Evolutionary conservation across 768 basidiomycete species (phyloP).

Genomic region (Auriscalpium microsporum): DNA sequence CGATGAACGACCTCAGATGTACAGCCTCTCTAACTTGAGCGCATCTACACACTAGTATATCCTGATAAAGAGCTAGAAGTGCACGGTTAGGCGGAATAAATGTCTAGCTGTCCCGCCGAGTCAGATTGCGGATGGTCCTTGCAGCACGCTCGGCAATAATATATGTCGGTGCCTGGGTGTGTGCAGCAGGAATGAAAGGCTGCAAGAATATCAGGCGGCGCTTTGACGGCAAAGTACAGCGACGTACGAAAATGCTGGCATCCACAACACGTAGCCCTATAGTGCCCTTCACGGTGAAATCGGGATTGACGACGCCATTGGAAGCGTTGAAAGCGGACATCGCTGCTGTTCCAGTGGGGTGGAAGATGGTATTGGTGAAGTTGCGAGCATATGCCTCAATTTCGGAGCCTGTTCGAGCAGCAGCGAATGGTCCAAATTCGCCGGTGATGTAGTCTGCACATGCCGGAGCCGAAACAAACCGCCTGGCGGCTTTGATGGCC

Average conservation of each 20-base stretch:
- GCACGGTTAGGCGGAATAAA: too few species aligned
- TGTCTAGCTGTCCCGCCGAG: too few species aligned
- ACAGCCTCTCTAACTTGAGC: too few species aligned
- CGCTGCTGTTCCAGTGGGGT: background rate
- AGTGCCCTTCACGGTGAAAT: constrained; percentile 12
- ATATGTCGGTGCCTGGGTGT: background rate
- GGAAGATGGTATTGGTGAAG: background rate
- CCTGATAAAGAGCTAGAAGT: too few species aligned
- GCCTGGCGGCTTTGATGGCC: constrained; percentile 18
- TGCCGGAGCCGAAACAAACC: constrained; percentile 21
- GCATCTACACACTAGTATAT: too few species aligned
- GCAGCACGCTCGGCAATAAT: background rate
- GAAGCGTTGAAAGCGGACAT: background rate
- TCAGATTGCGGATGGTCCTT: too few species aligned
- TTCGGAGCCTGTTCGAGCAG: constrained; percentile 9
- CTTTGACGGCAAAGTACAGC: background rate
- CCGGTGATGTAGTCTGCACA: constrained; percentile 25
- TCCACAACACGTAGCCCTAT: constrained; percentile 12
- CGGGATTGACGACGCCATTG: constrained; percentile 7
- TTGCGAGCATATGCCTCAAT: constrained; percentile 3
- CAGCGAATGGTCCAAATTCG: constrained; percentile 5
- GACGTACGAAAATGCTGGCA: constrained; percentile 10
- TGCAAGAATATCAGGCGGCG: background rate
- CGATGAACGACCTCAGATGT: too few species aligned
- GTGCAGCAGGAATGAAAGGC: constrained; percentile 6